These are phyloP conservation scores for Fusarium anguioides DNA, from an alignment of 2,329 filamentous ascomycete genomes.

Conservation along the genomic window DNA sequence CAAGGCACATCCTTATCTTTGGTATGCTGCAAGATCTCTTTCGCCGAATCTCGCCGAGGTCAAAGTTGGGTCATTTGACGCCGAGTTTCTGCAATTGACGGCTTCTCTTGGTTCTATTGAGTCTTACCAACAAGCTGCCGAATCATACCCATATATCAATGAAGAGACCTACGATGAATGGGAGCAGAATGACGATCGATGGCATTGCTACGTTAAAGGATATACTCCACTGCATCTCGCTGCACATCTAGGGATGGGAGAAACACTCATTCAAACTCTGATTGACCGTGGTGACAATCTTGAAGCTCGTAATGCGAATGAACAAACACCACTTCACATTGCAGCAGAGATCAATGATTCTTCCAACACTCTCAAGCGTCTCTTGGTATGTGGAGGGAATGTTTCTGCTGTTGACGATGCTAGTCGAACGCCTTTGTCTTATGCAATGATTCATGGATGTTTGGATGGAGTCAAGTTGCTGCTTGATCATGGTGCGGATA, in stretches of 20 bases:
- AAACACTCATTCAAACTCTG: background rate
- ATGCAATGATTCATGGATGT: background rate
- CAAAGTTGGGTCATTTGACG: background rate
- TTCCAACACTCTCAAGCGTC: fast-evolving
- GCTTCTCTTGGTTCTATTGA: background rate
- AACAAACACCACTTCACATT: slow-evolving; percentile 1
- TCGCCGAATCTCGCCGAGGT: background rate
- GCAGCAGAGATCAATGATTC: background rate
- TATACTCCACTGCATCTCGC: slow-evolving; percentile 3
- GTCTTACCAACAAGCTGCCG: background rate
- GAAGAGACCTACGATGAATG: background rate
- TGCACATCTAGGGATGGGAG: background rate
- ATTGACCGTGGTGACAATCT: background rate
- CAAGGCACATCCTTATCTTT: background rate
- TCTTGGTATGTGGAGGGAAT: background rate
- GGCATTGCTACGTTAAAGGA: background rate
- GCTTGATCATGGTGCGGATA: slow-evolving; percentile 1
- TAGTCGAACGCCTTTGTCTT: background rate
- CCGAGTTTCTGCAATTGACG: background rate
- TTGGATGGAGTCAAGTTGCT: slow-evolving; percentile 4
- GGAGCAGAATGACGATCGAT: background rate
- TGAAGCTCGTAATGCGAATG: background rate
- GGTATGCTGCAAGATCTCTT: background rate
- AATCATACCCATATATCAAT: background rate
- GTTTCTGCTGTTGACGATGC: background rate